These are phyloP conservation scores for Plenodomus biglobosus DNA, from an alignment of 2,329 filamentous ascomycete genomes.

Conservation along the genomic window DNA sequence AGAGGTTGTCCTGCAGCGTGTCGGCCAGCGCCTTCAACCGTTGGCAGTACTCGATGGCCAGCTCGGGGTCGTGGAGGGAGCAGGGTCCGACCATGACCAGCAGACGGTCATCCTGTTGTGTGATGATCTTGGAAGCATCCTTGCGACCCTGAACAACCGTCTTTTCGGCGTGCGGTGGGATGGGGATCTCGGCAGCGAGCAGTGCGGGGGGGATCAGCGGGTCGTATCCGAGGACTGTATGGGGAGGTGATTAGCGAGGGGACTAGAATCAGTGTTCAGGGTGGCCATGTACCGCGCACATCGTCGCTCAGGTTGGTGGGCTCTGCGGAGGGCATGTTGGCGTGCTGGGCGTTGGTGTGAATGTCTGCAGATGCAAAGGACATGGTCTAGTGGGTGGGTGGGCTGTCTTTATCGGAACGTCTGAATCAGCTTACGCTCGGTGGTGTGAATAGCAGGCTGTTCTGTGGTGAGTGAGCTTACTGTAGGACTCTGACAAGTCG, in stretches of 20 bases:
- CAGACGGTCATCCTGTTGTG: conserved; percentile 79
- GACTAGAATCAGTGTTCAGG: background rate
- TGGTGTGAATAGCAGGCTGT: background rate
- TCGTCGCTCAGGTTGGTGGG: conserved; percentile 50
- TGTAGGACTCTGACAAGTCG: conserved; percentile 3
- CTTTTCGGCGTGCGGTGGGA: conserved; percentile 60
- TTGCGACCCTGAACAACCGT: conserved; percentile 72
- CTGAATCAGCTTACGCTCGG: conserved; percentile 7
- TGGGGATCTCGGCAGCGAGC: conserved; percentile 81
- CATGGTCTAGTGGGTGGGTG: conserved; percentile 7
- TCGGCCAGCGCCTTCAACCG: conserved; percentile 75
- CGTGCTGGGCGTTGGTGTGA: conserved; percentile 11
- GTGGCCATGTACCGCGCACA: conserved; percentile 50
- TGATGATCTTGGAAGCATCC: conserved; percentile 72
- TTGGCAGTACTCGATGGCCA: conserved; percentile 84
- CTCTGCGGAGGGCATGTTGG: conserved; percentile 34
- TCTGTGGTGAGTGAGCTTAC: conserved; percentile 7
- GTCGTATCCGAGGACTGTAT: conserved; percentile 85
- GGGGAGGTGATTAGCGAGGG: conserved; percentile 12
- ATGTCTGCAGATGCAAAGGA: conserved; percentile 17
- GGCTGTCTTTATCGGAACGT: conserved; percentile 14
- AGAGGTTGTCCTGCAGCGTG: conserved; percentile 79
- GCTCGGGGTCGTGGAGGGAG: conserved; percentile 91
- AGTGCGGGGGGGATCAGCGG: conserved; percentile 87
- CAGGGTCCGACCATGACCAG: conserved; percentile 94